Base-by-base conservation (phyloP, 768 basidiomycete species). In the Lactarius deliciosus region DNA sequence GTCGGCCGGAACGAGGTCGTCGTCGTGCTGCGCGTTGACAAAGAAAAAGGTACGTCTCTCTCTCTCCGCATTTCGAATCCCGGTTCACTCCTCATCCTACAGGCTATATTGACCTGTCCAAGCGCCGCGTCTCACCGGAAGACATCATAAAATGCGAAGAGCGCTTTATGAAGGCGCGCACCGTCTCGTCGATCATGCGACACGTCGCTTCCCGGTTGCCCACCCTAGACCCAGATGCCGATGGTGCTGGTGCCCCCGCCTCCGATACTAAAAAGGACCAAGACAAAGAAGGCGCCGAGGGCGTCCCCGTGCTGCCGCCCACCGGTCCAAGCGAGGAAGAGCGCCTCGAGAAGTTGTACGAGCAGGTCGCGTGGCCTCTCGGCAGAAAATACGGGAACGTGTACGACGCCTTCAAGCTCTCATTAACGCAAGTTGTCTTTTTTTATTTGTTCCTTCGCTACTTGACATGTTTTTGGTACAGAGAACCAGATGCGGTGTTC, bases 111-210 rank as follows among this genome's bases (percentile, higher is more conserved):
- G 97, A 99, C 84, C 83, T 98, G 30, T 98, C 96, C 58, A 99
- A 99, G 82, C 88, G 97, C 68, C 90, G 96, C 71, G 97, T 99
- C 5, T 97, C 95, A 3, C 91, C 96, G 2, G 97, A 99, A 75
- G 97, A 98, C 75, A 96, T 99, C 74, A 87, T 89, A n/a, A 97
- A 97, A 79, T 98, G 97, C 79, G 96, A 98, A 76, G 96, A 98
- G 73, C 88, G 94, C 53, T 99, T 93, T 78, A 94, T 96, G 85
- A 99, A 99, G 79, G 95, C 93, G 18, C 97, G 97, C 80, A 88
- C 94, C 1, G 95, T 98, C 30, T 89, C 94, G 47, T 94, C 92
- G 13, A 95, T 96, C 76, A 87, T 95, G 78, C 85, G 94, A 20
- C 92, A 96, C 74, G 94, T 95, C 65, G 91, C 91, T 2, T 91